These are phyloP conservation scores for Tilletia indica DNA, from an alignment of 1,284 basidiomycete genomes.

Conservation along the genomic window DNA sequence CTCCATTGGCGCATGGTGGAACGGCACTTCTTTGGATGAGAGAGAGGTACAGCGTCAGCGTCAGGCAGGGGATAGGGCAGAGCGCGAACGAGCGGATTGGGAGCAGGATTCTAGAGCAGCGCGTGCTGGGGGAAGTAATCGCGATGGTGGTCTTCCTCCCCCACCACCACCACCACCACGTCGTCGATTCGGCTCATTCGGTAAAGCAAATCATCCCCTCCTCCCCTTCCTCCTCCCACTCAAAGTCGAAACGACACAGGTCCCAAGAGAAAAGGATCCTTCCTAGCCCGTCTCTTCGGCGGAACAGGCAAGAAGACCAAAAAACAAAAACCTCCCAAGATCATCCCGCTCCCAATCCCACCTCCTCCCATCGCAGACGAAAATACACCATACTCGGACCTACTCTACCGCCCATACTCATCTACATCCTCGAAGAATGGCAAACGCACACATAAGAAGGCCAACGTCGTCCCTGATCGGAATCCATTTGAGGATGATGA, in stretches of 20 bases:
- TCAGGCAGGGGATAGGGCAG: neutral
- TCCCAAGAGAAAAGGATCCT: neutral
- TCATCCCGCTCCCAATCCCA: neutral
- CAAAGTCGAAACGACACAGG: too few species aligned
- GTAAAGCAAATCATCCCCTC: too few species aligned
- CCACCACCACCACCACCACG: neutral
- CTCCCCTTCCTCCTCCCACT: too few species aligned
- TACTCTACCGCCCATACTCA: neutral
- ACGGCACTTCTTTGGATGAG: neutral
- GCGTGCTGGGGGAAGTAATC: too few species aligned
- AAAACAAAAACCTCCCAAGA: too few species aligned
- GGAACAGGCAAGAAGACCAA: neutral
- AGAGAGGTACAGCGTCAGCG: too few species aligned
- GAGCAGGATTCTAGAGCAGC: neutral
- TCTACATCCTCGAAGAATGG: neutral
- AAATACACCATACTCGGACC: neutral
- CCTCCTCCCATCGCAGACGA: neutral
- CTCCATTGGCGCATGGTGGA: constrained; percentile 4
- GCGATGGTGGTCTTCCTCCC: neutral
- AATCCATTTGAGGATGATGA: neutral
- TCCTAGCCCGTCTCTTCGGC: neutral
- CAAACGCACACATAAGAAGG: neutral
- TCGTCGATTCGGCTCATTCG: neutral
- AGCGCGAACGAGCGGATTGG: neutral
- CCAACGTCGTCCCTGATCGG: neutral